phyloP scores from a whole-genome alignment of 2,329 filamentous ascomycete genomes.

The Cladosporium austrohemisphaericum region DNA sequence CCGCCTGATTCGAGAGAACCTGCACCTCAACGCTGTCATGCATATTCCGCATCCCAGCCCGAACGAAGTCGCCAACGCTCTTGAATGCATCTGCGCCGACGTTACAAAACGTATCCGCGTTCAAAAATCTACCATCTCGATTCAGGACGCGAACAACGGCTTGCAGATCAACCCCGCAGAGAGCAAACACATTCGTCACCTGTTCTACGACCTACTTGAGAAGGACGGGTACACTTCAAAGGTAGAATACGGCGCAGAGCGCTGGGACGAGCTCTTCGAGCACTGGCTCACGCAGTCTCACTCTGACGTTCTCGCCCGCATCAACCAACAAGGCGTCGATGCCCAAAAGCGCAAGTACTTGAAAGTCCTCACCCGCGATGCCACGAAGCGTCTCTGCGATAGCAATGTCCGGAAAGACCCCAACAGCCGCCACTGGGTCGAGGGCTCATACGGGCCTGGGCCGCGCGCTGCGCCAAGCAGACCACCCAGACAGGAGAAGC shows the following conservation, averaged over 20 bases:
- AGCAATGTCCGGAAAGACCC: slow-evolving; percentile 58
- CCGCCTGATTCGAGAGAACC: slow-evolving; percentile 60
- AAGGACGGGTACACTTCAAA: slow-evolving; percentile 68
- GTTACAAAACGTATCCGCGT: slow-evolving; percentile 75
- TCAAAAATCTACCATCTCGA: slow-evolving; percentile 62
- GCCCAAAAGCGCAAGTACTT: slow-evolving; percentile 59
- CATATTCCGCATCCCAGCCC: slow-evolving; percentile 52
- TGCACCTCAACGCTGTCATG: slow-evolving; percentile 61
- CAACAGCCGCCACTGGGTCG: slow-evolving; percentile 41
- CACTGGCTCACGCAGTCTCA: slow-evolving; percentile 58
- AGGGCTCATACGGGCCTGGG: slow-evolving; percentile 36
- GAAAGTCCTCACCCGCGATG: slow-evolving; percentile 69
- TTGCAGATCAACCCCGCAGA: slow-evolving; percentile 67
- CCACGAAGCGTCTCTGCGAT: slow-evolving; percentile 72
- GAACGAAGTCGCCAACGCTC: slow-evolving; percentile 62
- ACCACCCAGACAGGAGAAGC: slow-evolving; percentile 4
- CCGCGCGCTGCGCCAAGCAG: slow-evolving; percentile 39
- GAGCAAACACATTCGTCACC: slow-evolving; percentile 61
- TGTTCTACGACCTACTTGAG: slow-evolving; percentile 63
- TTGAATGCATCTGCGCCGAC: slow-evolving; percentile 77
- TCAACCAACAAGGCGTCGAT: slow-evolving; percentile 21
- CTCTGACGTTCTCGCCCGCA: slow-evolving; percentile 12
- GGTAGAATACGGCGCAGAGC: slow-evolving; percentile 65
- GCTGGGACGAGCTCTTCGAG: slow-evolving; percentile 67
- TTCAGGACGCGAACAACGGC: slow-evolving; percentile 70